Base-by-base conservation (phyloP, 164 flowering plant genomes). In the Litsea cubeba region DNA sequence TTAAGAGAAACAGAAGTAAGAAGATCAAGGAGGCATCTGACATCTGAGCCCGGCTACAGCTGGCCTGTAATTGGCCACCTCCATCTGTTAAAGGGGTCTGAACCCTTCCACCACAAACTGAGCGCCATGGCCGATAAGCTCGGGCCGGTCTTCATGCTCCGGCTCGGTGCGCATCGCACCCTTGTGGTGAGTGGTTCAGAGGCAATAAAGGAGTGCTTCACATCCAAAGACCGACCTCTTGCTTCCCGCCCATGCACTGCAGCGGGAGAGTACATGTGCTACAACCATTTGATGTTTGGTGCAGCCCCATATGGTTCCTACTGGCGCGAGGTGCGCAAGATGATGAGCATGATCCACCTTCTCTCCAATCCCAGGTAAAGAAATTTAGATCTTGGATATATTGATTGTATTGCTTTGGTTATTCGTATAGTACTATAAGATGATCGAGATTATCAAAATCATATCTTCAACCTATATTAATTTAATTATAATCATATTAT, bases 1-100 rank as follows among this genome's bases (percentile, higher is more conserved):
- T 35, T 15, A 54, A 54, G 60, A 54, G 28, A 22, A 12, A 12
- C 15, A 65, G 5, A 35, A 5, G 20, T 14, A 65, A 65, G 8
- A 57, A 17, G 62, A 10, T 6, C 46, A 65, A 30, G 20, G n/a
- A 65, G 10, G 40, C 72, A 50, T 50, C 65, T 12, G 71, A 74
- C 72, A 50, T 50, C 65, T 12, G 71, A 74, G 18, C 50, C 71
- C 3, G n/a, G 66, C 22, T 66, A 72, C 11, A 54, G 32, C 23
- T 69, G 67, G 72, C 77, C 77, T 6, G 14, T 75, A 18, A 57
- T 75, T 6, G 72, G 72, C 26, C 72, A 57, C 67, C 67, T 62
- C 11, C 72, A 35, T 46, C 35, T 69, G n/a, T 26, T 75, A 6
- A 46, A 28, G 18, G 72, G 72, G 0, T 7, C 17, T 1, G 15